phyloP scores from a whole-genome alignment of 1,284 basidiomycete genomes.

The Apiotrichum laibachii region DNA sequence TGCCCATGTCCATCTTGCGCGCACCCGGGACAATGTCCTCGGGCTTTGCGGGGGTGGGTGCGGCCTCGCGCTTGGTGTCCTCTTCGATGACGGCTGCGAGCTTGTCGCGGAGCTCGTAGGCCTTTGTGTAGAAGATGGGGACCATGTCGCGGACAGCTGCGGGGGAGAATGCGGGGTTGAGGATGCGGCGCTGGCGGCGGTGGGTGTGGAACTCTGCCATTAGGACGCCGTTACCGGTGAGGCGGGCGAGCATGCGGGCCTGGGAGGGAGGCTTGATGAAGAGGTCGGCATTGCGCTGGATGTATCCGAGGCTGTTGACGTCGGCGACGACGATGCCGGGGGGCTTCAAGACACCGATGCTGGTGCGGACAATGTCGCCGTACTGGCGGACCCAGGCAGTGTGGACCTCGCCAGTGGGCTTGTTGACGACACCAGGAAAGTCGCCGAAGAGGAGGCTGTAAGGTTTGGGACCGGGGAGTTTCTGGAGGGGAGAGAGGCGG shows the following conservation, averaged over 20 bases:
- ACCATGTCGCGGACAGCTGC: constrained; percentile 35
- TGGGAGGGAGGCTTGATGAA: constrained; percentile 68
- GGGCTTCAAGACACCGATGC: constrained; percentile 1
- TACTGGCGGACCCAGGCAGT: constrained; percentile 20
- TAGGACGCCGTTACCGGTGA: constrained; percentile 44
- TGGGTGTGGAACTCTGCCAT: constrained; percentile 56
- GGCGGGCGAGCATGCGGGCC: constrained; percentile 55
- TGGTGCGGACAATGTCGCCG: constrained; percentile 24
- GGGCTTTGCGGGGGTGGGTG: constrained; percentile 9
- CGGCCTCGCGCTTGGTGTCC: constrained; percentile 5
- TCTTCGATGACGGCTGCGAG: constrained; percentile 29
- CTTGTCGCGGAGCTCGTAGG: constrained; percentile 54
- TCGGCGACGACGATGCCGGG: constrained; percentile 57
- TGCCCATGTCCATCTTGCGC: constrained; percentile 19
- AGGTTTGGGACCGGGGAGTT: constrained; percentile 8
- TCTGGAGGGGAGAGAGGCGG: neutral
- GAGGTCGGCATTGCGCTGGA: constrained; percentile 61
- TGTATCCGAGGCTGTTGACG: constrained; percentile 60
- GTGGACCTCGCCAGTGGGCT: constrained; percentile 19
- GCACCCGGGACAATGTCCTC: constrained; percentile 17
- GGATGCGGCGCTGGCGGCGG: constrained; percentile 54
- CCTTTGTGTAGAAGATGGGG: constrained; percentile 64
- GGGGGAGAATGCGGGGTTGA: constrained; percentile 50
- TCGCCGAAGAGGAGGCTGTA: constrained; percentile 18
- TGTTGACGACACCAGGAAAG: constrained; percentile 14